phyloP scores from a whole-genome alignment of 2,329 filamentous ascomycete genomes.

The Ustilaginoidea virens region DNA sequence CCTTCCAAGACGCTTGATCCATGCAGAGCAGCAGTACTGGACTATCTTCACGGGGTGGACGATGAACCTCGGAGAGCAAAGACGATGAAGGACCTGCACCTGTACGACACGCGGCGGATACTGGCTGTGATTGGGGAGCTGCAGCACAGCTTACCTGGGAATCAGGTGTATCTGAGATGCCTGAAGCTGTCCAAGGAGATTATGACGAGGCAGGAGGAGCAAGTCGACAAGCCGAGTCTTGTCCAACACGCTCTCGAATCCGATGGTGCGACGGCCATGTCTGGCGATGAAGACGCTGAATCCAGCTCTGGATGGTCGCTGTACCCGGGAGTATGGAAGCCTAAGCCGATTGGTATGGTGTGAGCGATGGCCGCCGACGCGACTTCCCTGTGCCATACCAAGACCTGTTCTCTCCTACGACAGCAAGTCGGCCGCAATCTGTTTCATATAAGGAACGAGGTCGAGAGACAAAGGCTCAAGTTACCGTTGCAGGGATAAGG shows the following conservation, averaged over 20 bases:
- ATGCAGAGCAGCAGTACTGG: slow-evolving; percentile 21
- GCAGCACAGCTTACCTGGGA: slow-evolving; percentile 24
- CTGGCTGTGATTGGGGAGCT: slow-evolving; percentile 23
- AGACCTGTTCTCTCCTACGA: too few species aligned
- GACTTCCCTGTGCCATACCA: not conserved
- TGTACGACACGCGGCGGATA: slow-evolving; percentile 21
- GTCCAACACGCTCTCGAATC: too few species aligned
- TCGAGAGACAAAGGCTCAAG: not conserved
- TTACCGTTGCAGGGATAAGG: too few species aligned
- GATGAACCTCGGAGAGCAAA: slow-evolving; percentile 12
- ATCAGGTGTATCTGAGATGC: slow-evolving; percentile 26
- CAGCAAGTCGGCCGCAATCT: too few species aligned
- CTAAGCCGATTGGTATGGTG: slow-evolving; percentile 41
- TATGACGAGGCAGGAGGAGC: slow-evolving; percentile 12
- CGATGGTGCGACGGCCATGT: too few species aligned
- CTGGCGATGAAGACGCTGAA: slow-evolving; percentile 4
- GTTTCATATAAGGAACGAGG: too few species aligned
- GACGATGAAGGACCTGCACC: slow-evolving; percentile 15
- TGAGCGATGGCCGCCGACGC: slow-evolving; percentile 11
- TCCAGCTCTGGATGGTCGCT: slow-evolving; percentile 26
- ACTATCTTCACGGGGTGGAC: slow-evolving; percentile 22
- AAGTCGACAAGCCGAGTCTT: too few species aligned
- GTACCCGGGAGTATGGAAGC: slow-evolving; percentile 37
- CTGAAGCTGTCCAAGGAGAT: slow-evolving; percentile 28
- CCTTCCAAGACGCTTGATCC: slow-evolving; percentile 7